These are phyloP conservation scores for Colletotrichum destructivum DNA, from an alignment of 2,329 filamentous ascomycete genomes.

Conservation along the genomic window DNA sequence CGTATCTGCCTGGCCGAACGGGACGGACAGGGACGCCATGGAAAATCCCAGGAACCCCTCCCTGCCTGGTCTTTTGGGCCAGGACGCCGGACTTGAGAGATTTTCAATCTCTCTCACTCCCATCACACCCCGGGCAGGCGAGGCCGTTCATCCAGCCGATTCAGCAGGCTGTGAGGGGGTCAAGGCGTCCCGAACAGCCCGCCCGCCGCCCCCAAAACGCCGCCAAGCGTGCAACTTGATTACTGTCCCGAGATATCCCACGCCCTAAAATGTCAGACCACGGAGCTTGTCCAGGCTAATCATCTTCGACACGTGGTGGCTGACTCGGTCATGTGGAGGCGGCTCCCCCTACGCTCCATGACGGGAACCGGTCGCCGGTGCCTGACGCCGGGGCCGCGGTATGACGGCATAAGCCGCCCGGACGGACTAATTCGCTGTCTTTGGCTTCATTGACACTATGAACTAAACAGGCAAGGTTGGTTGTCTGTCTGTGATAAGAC, in stretches of 20 bases:
- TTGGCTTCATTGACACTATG: no score
- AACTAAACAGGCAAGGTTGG: no score
- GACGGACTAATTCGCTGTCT: no score
- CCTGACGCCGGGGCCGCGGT: no score
- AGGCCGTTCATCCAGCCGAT: not conserved
- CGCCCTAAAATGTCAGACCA: not conserved
- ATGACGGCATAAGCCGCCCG: no score
- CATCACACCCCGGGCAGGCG: not conserved
- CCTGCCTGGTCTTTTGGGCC: not conserved
- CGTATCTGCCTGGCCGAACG: not conserved
- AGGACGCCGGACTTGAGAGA: not conserved
- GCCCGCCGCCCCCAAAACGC: not conserved
- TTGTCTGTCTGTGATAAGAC: no score
- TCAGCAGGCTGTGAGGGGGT: not conserved
- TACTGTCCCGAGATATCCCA: no score
- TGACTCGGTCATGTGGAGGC: not conserved
- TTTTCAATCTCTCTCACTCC: no score
- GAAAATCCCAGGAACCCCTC: not conserved
- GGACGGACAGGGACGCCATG: not conserved
- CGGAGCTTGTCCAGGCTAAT: not conserved
- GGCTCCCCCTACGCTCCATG: not conserved
- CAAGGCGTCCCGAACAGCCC: not conserved
- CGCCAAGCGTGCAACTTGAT: not conserved
- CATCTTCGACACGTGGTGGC: not conserved
- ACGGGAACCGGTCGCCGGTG: not conserved